Percentiles rank a stretch among this genome's conserved stretches.
Evolutionary conservation across 202 grass and related monocot species (phyloP).

Genomic region (Dendrocalamus latiflorus): DNA sequence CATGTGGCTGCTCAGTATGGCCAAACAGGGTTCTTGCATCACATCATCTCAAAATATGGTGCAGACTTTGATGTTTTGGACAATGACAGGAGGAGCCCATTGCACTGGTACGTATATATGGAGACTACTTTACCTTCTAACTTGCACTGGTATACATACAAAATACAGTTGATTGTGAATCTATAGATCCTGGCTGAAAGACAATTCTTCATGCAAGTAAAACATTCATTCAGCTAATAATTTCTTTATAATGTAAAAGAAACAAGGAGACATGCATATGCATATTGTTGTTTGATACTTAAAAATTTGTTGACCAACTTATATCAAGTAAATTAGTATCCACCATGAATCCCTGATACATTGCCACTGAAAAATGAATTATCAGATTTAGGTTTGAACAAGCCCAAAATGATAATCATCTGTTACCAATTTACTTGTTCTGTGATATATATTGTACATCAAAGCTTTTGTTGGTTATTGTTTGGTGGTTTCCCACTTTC

Average conservation of each 20-base stretch:
- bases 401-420: not conserved
- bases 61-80: constrained; percentile 82
- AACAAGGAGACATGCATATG: not conserved
- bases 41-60: constrained; percentile 77
- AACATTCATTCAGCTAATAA: not conserved
- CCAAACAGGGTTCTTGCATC: constrained; percentile 91
- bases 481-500: constrained; percentile 2
- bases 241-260: not conserved
- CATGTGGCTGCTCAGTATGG: constrained; percentile 96
- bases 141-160: not conserved
- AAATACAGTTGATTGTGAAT: not conserved
- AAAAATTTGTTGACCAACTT: not conserved
- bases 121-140: not conserved
- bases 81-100: constrained; percentile 73
- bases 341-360: not conserved
- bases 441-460: not conserved
- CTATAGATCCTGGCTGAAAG: not conserved
- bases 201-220: not conserved
- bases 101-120: constrained; percentile 78
- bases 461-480: not conserved
- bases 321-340: not conserved
- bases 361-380: not conserved
- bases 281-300: not conserved
- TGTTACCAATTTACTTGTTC: constrained; percentile 2
- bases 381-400: not conserved